Conservation (phyloP, 257 asterid species). For the Coffea canephora region DNA sequence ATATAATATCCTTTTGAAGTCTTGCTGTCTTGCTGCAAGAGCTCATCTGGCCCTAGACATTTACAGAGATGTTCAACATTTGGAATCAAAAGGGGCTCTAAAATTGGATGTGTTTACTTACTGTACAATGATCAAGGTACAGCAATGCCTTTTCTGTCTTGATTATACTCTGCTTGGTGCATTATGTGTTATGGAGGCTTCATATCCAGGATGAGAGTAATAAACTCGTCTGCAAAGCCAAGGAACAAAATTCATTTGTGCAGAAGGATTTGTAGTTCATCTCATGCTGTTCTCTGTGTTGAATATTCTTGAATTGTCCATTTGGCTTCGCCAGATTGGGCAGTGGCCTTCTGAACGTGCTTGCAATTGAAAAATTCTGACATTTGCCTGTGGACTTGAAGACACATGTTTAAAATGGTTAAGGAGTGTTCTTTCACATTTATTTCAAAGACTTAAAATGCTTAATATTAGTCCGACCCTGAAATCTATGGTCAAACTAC, state of each 20-base stretch:
- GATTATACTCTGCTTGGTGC: neutral
- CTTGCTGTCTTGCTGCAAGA: constrained; percentile 77
- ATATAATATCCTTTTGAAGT: constrained; percentile 81
- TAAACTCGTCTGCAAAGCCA: too few relatives aligned
- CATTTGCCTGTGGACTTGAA: neutral
- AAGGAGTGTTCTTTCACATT: neutral
- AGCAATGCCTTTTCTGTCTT: constrained; percentile 10
- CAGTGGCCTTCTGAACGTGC: neutral
- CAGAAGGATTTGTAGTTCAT: too few relatives aligned
- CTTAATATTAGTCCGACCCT: neutral
- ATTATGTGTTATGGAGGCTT: neutral
- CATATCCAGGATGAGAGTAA: too few relatives aligned
- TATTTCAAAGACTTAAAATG: neutral
- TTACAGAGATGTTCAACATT: constrained; percentile 49
- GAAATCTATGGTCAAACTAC: neutral
- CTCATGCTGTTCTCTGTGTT: too few relatives aligned
- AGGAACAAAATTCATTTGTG: too few relatives aligned
- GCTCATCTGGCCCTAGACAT: constrained; percentile 80
- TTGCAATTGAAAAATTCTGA: neutral
- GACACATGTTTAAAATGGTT: neutral
- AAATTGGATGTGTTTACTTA: constrained; percentile 89
- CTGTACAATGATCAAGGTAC: constrained; percentile 90
- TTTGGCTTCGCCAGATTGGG: neutral
- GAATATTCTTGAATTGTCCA: too few relatives aligned
- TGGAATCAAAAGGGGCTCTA: constrained; percentile 63